These are phyloP conservation scores for Pythium sp. DNA, from an alignment of 352 stramenopile genomes.

Conservation along the genomic window DNA sequence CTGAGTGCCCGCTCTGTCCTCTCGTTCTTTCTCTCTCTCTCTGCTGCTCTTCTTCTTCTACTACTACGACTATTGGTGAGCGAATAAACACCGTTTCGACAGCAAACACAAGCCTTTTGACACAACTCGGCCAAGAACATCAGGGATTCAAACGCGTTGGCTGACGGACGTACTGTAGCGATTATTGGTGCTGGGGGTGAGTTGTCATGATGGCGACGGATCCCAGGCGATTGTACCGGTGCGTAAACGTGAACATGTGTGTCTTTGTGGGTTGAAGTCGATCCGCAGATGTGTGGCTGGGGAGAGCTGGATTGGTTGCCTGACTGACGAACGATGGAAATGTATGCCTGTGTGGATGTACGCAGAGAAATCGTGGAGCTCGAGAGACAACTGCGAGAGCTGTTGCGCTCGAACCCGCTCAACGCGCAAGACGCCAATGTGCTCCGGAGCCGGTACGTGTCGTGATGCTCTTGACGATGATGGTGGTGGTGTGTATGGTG, in stretches of 20 bases:
- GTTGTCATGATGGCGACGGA: constrained; percentile 18
- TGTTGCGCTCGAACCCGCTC: constrained; percentile 60
- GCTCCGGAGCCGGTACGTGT: constrained; percentile 35
- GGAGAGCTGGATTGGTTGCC: neutral
- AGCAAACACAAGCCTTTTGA: constrained; percentile 1
- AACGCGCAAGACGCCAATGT: constrained; percentile 60
- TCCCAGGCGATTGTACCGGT: constrained; percentile 38
- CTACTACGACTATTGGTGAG: neutral
- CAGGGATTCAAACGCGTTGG: neutral
- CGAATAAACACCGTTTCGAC: neutral
- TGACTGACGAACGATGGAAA: constrained; percentile 2
- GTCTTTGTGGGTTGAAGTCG: constrained; percentile 9
- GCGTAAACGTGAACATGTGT: constrained; percentile 6
- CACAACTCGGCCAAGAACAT: neutral
- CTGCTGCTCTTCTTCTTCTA: neutral
- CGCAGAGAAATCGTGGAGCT: constrained; percentile 68
- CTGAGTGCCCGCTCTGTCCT: constrained; percentile 8
- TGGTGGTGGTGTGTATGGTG: neutral
- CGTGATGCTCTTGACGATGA: neutral
- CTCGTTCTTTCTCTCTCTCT: neutral
- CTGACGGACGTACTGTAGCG: neutral
- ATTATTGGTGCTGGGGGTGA: neutral
- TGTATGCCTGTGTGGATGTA: neutral
- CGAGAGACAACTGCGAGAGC: constrained; percentile 71
- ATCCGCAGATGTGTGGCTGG: neutral